These are phyloP conservation scores for Amphibolis antarctica DNA, from an alignment of 106 monocot genomes.

Conservation along the genomic window DNA sequence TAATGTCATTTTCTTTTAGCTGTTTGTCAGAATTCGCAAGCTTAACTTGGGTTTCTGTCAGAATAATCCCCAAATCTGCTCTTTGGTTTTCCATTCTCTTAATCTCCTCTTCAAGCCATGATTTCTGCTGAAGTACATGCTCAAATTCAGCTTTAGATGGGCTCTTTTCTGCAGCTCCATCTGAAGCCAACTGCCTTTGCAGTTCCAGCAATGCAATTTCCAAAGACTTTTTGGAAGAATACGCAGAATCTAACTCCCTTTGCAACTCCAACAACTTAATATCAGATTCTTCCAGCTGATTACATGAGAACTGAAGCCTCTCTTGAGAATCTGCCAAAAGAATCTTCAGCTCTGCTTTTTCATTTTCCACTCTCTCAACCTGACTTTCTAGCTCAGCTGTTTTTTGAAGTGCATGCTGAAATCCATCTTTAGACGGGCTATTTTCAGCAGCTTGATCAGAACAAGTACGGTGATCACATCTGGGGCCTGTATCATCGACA, in stretches of 20 bases:
- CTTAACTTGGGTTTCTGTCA: slow-evolving; percentile 7
- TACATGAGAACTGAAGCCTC: slow-evolving; percentile 23
- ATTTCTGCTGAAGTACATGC: no score
- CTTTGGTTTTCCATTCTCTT: slow-evolving; percentile 14
- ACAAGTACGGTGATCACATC: slow-evolving; percentile 9
- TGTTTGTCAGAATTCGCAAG: slow-evolving; percentile 9
- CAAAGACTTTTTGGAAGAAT: neutral
- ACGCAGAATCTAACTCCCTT: slow-evolving; percentile 17
- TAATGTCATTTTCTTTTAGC: slow-evolving; percentile 22
- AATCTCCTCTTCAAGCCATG: neutral
- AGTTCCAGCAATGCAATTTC: slow-evolving; percentile 18
- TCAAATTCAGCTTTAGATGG: neutral
- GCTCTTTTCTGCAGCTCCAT: slow-evolving; percentile 10
- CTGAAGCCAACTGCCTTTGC: slow-evolving; percentile 14
- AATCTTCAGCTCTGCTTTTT: slow-evolving; percentile 42
- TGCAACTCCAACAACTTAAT: slow-evolving; percentile 31
- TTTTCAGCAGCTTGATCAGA: slow-evolving; percentile 8
- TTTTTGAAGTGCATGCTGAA: slow-evolving; percentile 16
- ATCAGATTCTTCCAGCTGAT: slow-evolving; percentile 22
- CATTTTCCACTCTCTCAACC: slow-evolving; percentile 36
- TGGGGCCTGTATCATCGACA: slow-evolving; percentile 11
- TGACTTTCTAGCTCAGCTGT: slow-evolving; percentile 33
- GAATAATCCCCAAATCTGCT: slow-evolving; percentile 12
- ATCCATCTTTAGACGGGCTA: slow-evolving; percentile 16
- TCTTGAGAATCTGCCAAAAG: slow-evolving; percentile 30